A percentile compares a stretch with the other conserved stretches of the same genome.
Conservation (phyloP, 257 asterid species). For the Solanum sparsipilum region DNA sequence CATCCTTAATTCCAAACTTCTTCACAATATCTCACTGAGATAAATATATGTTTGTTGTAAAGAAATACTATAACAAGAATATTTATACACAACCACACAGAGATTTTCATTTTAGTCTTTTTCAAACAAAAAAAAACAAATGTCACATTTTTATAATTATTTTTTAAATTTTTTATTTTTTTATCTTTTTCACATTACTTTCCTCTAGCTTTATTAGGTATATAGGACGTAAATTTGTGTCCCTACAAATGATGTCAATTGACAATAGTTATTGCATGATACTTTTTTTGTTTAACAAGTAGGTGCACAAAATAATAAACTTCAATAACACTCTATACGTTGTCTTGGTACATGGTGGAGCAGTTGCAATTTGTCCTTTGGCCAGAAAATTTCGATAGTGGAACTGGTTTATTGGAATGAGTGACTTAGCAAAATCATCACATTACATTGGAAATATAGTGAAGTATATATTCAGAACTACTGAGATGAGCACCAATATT, state of each 20-base stretch:
- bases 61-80: neutral
- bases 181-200: neutral
- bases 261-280: neutral
- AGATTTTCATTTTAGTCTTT: neutral
- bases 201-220: neutral
- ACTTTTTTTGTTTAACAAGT: neutral
- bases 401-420: neutral
- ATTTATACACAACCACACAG: neutral
- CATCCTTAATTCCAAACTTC: slow-evolving; percentile 13
- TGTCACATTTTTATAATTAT: too few relatives aligned
- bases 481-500: neutral
- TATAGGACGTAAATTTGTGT: neutral
- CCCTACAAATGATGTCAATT: neutral
- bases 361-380: neutral
- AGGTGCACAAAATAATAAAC: neutral
- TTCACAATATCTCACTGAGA: neutral
- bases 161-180: too few relatives aligned
- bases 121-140: neutral
- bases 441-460: neutral
- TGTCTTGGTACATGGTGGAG: neutral
- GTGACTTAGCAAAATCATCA: neutral
- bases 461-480: neutral
- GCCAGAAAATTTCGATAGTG: neutral
- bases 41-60: neutral
- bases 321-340: neutral